Evolutionary conservation across 169 alveolate genomes (phyloP), one percentile per base, ranked within the genome.

Genomic region (Plasmodium cynomolgi): DNA sequence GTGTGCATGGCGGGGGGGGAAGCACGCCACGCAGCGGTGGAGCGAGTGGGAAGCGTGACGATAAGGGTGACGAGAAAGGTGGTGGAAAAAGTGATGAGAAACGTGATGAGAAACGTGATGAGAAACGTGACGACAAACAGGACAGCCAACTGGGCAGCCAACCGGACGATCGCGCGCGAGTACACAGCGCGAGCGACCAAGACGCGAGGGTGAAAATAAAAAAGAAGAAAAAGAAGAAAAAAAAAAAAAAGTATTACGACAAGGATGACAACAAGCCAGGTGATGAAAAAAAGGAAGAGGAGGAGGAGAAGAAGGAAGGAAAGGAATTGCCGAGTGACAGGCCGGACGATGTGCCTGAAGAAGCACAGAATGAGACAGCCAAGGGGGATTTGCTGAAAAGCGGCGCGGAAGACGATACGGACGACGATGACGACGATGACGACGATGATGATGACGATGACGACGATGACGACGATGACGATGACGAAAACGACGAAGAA

Each of bases 401-500:
- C 13, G 73, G 74, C 15, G 34, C 3, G 26, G 6, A 84, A 50
- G 58, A 29, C 23, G n/a, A 11, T 15, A 20, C 74, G 7, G 13
- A 84, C 15, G 68, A 73, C 4, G 79, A 75, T 29, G 80, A 68
- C 6, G 81, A 68, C 2, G 93, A 85, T 0, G 93, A 85, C 1
- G 83, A 85, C 2, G 93, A 85, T 3, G 93, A 84, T 0, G 84
- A 47, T 2, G 93, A 84, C n/a, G 92, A 83, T 0, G 93, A 85
- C 0, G 81, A 75, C 2, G 85, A 85, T 3, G 92, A 84, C 5
- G 92, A 84, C 0, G 92, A 84, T 6, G 92, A 84, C 1, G 92
- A 84, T 3, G 83, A 84, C 7, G 83, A 84, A 2, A 83, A 84
- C 13, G 71, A 84, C 15, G 81, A 84, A 9, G 96, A 96, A 56